Base-by-base conservation (phyloP, 1,284 basidiomycete species). In the Stereum hirsutum region DNA sequence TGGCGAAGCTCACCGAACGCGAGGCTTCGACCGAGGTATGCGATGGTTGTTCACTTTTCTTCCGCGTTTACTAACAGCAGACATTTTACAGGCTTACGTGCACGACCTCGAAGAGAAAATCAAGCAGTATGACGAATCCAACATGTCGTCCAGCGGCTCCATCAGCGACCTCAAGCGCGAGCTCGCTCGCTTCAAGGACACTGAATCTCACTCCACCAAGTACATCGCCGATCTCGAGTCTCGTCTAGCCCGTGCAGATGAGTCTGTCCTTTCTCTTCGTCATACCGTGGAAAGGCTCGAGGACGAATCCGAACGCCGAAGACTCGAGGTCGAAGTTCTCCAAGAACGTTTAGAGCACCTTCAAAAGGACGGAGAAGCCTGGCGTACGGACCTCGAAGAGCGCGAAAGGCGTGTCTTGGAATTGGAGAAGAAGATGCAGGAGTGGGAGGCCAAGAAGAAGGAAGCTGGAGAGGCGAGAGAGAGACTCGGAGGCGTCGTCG, bases 141-240 rank as follows among this genome's bases (percentile, higher is more conserved):
- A 82, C 17, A 65, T 87, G 31, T 74, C 75, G 8, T 88, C 89
- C 10, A 81, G 75, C 45, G 81, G 84, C 52, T 83, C 84, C 2
- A 73, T 95, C 54, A 71, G 70, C 14, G 89, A 94, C 48, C 72
- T 98, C 43, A 84, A 81, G 58, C 83, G 85, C 50, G 93, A 98
- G 62, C 70, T 97, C 24, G 56, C 74, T 37, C 78, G 81, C 40
- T 81, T 83, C 62, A 88, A 81, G 57, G 89, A 95, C 41, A 63
- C 72, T 2, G 89, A 94, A 52, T 64, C 68, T 1, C 75, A 83
- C 43, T 83, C 85, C 8, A 62, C 75, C 33, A 73, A 80, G 50
- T 96, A 97, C 61, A 92, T 98, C 46, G 68, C 78, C n/a, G 92
- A 94, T 44, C 74, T 99, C 17, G 95, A 99, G 61, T 68, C 73